Conservation (phyloP, 306 rosid species). For the Quercus gilva region DNA sequence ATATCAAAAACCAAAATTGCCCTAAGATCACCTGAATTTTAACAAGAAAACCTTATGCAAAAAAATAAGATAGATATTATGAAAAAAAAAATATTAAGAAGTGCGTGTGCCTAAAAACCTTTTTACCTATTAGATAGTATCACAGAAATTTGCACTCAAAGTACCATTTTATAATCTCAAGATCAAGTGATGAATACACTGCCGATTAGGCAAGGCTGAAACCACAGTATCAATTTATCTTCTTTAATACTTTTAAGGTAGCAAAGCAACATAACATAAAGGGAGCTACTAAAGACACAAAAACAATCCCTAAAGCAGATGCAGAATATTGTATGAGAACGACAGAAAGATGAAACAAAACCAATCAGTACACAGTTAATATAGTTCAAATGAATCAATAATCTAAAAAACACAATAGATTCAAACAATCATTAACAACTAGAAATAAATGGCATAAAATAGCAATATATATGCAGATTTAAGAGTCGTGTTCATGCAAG, state of each 20-base stretch:
- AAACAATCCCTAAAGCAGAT: not conserved
- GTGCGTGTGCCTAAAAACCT: not conserved
- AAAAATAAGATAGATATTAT: too few species aligned
- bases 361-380: too few species aligned
- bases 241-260: not conserved
- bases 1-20: not conserved
- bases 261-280: not conserved
- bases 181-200: not conserved
- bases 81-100: not conserved
- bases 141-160: not conserved
- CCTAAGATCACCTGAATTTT: not conserved
- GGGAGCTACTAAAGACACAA: not conserved
- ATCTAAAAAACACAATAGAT: conserved; percentile 11
- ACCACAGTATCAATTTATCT: not conserved
- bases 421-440: not conserved
- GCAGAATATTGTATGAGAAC: not conserved
- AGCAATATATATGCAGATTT: not conserved
- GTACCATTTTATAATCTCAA: not conserved
- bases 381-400: too few species aligned
- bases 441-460: not conserved
- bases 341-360: too few species aligned
- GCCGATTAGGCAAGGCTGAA: not conserved
- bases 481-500: not conserved
- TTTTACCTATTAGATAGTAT: not conserved
- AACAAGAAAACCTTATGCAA: not conserved